Evolutionary conservation across 1,284 basidiomycete genomes (phyloP).

Genomic region (Moesziomyces sp.): DNA sequence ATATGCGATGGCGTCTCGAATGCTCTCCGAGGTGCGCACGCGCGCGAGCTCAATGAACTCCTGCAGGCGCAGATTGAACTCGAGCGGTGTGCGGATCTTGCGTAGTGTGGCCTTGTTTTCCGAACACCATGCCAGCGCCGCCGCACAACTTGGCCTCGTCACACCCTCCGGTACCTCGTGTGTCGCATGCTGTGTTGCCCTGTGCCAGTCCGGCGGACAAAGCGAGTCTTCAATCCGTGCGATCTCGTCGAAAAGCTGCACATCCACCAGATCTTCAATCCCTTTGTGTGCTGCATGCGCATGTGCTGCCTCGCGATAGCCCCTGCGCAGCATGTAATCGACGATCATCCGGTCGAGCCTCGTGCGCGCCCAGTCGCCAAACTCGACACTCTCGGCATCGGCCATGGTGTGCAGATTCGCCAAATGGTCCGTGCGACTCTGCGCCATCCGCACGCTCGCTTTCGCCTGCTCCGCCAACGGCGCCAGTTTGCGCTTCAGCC

Average conservation of each 20-base stretch:
- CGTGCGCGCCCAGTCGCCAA: conserved; percentile 76
- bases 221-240: conserved; percentile 84
- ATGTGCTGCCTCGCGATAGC: conserved; percentile 62
- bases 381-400: conserved; percentile 23
- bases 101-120: conserved; percentile 93
- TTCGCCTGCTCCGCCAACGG: conserved; percentile 30
- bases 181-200: not conserved
- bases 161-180: not conserved
- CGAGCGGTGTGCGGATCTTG: conserved; percentile 84
- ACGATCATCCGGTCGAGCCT: conserved; percentile 89
- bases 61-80: conserved; percentile 93
- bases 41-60: conserved; percentile 88
- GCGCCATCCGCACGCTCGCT: conserved; percentile 32
- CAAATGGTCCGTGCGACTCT: conserved; percentile 48
- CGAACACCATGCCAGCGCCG: conserved; percentile 92
- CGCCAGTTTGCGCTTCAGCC: conserved; percentile 81
- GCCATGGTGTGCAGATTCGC: conserved; percentile 37
- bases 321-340: conserved; percentile 85
- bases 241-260: conserved; percentile 82
- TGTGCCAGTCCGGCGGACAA: conserved; percentile 26
- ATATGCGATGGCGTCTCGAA: conserved; percentile 87
- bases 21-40: conserved; percentile 16
- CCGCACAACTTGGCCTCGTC: conserved; percentile 77
- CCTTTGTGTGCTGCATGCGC: conserved; percentile 32
- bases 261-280: conserved; percentile 73